Evolutionary conservation across 371 early-diverging fungal genomes (phyloP).

Genomic region (Apophysomyces trapeziformis): DNA sequence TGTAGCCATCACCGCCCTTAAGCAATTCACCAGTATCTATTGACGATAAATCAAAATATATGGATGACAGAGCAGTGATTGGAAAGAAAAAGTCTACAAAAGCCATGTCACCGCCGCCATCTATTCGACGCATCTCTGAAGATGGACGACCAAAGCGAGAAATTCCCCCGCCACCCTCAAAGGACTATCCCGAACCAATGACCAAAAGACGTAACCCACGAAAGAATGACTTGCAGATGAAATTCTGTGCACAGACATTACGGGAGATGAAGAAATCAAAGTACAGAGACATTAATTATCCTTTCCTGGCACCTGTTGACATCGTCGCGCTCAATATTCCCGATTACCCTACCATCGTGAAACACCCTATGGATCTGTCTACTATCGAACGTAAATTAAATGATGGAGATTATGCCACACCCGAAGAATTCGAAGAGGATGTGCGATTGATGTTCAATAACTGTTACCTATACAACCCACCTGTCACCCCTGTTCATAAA

Average conservation of each 20-base stretch:
- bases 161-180: constrained; percentile 66
- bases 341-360: constrained; percentile 91
- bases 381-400: constrained; percentile 91
- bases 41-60: constrained; percentile 21
- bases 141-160: constrained; percentile 71
- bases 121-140: constrained; percentile 37
- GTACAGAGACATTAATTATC: constrained; percentile 69
- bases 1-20: constrained; percentile 17
- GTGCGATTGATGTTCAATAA: constrained; percentile 89
- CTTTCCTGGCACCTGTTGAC: constrained; percentile 94
- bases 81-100: constrained; percentile 15
- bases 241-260: constrained; percentile 68
- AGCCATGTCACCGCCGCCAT: constrained; percentile 25
- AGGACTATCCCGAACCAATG: constrained; percentile 50
- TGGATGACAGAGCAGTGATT: constrained; percentile 19
- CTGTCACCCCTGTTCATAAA: constrained; percentile 83
- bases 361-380: constrained; percentile 97
- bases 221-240: constrained; percentile 64
- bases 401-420: constrained; percentile 65
- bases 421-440: constrained; percentile 84
- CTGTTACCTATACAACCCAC: constrained; percentile 92
- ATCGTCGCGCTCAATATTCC: constrained; percentile 89
- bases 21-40: constrained; percentile 19
- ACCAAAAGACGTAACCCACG: constrained; percentile 48
- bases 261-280: constrained; percentile 79